phyloP scores from a whole-genome alignment of 768 basidiomycete genomes.

The Rhizopogon rudus region DNA sequence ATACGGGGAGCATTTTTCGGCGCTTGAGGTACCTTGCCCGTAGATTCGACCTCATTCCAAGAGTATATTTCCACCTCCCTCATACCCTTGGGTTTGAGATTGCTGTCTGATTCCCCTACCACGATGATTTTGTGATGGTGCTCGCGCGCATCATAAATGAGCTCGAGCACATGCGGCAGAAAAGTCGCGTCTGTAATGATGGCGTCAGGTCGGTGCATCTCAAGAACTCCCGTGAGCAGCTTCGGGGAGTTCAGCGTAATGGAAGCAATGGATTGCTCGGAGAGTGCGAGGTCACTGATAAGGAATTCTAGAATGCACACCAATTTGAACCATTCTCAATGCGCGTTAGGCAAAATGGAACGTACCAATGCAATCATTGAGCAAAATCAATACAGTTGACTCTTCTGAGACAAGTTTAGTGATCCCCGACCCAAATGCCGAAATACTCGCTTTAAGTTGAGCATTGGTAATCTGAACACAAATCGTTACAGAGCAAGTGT shows the following conservation, averaged over 20 bases:
- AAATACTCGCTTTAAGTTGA: conserved; percentile 63
- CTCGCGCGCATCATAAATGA: conserved; percentile 58
- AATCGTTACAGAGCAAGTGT: background rate
- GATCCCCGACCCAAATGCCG: conserved; percentile 71
- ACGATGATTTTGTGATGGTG: conserved; percentile 60
- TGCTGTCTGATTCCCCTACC: conserved; percentile 56
- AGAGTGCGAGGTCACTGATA: conserved; percentile 74
- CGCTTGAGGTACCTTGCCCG: conserved; percentile 45
- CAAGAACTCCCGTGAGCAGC: conserved; percentile 61
- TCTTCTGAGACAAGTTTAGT: conserved; percentile 49
- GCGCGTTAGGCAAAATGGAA: background rate
- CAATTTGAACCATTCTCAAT: background rate
- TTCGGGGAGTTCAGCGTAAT: conserved; percentile 56
- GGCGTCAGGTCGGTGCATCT: conserved; percentile 62
- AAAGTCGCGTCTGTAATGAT: conserved; percentile 69
- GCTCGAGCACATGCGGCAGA: conserved; percentile 65
- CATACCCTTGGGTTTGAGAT: conserved; percentile 41
- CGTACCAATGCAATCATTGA: conserved; percentile 77
- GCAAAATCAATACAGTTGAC: conserved; percentile 67
- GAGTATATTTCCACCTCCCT: conserved; percentile 51
- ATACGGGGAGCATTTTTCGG: conserved; percentile 48
- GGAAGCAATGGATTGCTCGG: conserved; percentile 62
- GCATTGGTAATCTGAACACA: conserved; percentile 64
- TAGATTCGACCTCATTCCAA: conserved; percentile 69
- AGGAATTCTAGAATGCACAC: conserved; percentile 54